phyloP scores from a whole-genome alignment of 345 rosid species.

The Hibiscus trionum region DNA sequence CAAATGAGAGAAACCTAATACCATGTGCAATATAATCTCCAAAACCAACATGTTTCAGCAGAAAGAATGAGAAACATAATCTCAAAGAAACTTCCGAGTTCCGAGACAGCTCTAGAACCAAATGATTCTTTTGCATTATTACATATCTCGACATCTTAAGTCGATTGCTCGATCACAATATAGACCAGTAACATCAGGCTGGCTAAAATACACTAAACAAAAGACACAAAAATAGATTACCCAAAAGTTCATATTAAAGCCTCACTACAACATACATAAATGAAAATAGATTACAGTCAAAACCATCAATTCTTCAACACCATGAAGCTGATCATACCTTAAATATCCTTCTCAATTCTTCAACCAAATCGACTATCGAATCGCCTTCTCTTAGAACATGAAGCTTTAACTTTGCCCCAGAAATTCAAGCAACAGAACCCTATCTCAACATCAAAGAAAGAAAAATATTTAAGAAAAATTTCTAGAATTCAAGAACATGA shows the following conservation, averaged over 20 bases:
- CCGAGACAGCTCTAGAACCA: not conserved
- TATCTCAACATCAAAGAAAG: slow-evolving; percentile 9
- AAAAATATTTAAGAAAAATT: not conserved
- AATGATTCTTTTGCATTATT: not conserved
- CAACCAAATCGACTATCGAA: slow-evolving; percentile 5
- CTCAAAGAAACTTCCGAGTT: not conserved
- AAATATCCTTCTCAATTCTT: slow-evolving; percentile 5
- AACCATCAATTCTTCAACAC: not conserved
- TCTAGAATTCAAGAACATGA: slow-evolving; percentile 5
- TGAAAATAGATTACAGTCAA: not conserved
- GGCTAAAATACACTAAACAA: not conserved
- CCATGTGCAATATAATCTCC: not conserved
- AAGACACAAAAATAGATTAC: not conserved
- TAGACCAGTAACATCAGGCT: not conserved
- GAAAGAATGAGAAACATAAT: not conserved
- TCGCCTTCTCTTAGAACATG: not conserved
- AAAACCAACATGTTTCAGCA: not conserved
- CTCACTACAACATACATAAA: not conserved
- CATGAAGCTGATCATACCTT: slow-evolving; percentile 3
- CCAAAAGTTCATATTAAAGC: not conserved
- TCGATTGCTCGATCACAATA: not conserved
- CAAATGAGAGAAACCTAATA: not conserved
- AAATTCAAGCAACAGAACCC: slow-evolving; percentile 8
- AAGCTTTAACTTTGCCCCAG: not conserved
- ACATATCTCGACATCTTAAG: not conserved